Conservation (phyloP, 257 asterid genomes). For the Agastache rugosa region DNA sequence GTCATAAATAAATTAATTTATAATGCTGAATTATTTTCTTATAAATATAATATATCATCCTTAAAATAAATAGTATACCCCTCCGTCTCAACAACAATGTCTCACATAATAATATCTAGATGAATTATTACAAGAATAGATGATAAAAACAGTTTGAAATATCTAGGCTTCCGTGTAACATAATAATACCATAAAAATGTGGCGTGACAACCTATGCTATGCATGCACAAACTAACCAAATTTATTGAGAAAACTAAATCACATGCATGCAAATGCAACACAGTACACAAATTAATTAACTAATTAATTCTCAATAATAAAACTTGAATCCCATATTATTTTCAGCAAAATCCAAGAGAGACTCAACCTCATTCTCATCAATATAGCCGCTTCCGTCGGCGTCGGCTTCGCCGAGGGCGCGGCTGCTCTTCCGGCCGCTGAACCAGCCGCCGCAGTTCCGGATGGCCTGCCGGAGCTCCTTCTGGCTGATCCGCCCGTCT, state of each 20-base stretch:
- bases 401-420: constrained; percentile 43
- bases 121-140: no score
- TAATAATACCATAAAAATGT: no score
- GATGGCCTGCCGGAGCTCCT: constrained; percentile 48
- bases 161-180: no score
- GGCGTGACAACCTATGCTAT: no score
- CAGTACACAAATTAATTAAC: neutral
- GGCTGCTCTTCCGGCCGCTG: constrained; percentile 48
- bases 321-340: constrained; percentile 41
- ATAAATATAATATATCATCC: no score
- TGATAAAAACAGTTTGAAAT: no score
- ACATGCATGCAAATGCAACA: neutral
- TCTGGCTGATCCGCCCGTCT: constrained; percentile 52
- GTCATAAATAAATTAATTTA: no score
- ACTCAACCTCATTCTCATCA: constrained; percentile 49
- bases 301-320: constrained; percentile 12
- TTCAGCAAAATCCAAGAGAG: constrained; percentile 49
- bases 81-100: no score
- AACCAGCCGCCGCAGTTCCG: constrained; percentile 51
- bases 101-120: no score
- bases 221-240: neutral
- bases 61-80: no score
- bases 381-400: constrained; percentile 40
- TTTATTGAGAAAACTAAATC: neutral
- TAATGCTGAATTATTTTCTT: no score